These are phyloP conservation scores for Termitomyces heimii DNA, from an alignment of 768 basidiomycete genomes.

Conservation along the genomic window DNA sequence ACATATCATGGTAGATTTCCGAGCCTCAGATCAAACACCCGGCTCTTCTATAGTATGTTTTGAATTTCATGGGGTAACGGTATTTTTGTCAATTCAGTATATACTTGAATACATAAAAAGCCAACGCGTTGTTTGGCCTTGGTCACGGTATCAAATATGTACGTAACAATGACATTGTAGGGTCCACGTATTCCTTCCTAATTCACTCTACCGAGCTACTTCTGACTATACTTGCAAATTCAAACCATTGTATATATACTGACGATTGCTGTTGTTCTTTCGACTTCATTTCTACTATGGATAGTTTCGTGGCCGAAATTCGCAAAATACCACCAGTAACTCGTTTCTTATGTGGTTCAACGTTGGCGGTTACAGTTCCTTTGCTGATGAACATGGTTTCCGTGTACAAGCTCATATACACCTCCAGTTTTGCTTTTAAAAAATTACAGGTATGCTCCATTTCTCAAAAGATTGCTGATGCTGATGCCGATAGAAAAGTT, in stretches of 20 bases:
- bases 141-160: neutral
- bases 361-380: conserved; percentile 54
- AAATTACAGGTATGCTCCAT: conserved; percentile 44
- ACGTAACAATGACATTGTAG: neutral
- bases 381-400: conserved; percentile 48
- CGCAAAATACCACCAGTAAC: conserved; percentile 84
- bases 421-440: conserved; percentile 34
- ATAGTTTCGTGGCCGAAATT: conserved; percentile 50
- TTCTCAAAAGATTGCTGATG: neutral
- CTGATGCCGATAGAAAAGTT: conserved; percentile 33
- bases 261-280: neutral
- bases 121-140: neutral
- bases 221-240: neutral
- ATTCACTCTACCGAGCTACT: no score
- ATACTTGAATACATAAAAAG: neutral
- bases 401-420: conserved; percentile 50
- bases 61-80: neutral
- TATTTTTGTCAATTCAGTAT: neutral
- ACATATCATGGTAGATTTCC: neutral
- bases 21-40: neutral
- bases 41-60: neutral
- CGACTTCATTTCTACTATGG: conserved; percentile 24
- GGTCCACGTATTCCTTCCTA: neutral
- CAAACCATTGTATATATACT: no score
- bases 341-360: conserved; percentile 58